Evolutionary conservation across 805 yeast species (phyloP), one percentile per base, ranked within the genome.

Genomic region (Myxozyma neglecta): DNA sequence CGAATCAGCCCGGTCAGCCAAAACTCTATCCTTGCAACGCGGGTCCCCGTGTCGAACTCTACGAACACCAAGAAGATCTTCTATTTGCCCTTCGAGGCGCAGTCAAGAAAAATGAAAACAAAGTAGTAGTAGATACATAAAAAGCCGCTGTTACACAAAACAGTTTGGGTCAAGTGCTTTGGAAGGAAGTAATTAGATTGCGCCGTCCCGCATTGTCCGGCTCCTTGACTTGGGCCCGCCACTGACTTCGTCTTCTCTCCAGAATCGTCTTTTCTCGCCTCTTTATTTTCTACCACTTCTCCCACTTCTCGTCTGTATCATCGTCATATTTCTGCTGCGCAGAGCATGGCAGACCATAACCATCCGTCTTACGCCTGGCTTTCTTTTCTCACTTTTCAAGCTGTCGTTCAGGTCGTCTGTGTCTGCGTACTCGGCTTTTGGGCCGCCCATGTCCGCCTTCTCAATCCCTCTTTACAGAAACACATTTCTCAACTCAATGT

Each of bases 351-450:
- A 20, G 57, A 18, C 44, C 66, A 63, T 51, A 46, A 50, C 29
- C 67, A 64, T 44, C 67, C 67, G 40, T 74, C 77, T 24, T 76
- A 74, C 54, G 58, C 60, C 16, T 70, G 64, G n/a, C 70, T 77
- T 48, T 60, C 88, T 29, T 86, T 85, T 67, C 79, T 92, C 63
- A 91, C 97, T 0, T 86, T 93, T 70, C 91, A 93, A 77, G 97
- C 97, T 0, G 96, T 92, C 35, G 76, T 90, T 53, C 94, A 93
- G 75, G 97, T 93, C 54, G 92, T 93, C 52, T 77, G 91, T 53
- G 88, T 94, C 40, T 88, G 97, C 68, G 73, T 88, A 42, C 85
- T 93, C 14, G 99, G 99, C 13, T 92, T 86, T 72, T 78, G 89
- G 76, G 90, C 96, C 40, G 94, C 97, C 8, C 81, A 83, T 65